These are phyloP conservation scores for Cydonia oblonga DNA, from an alignment of 331 rosid genomes.

Conservation along the genomic window DNA sequence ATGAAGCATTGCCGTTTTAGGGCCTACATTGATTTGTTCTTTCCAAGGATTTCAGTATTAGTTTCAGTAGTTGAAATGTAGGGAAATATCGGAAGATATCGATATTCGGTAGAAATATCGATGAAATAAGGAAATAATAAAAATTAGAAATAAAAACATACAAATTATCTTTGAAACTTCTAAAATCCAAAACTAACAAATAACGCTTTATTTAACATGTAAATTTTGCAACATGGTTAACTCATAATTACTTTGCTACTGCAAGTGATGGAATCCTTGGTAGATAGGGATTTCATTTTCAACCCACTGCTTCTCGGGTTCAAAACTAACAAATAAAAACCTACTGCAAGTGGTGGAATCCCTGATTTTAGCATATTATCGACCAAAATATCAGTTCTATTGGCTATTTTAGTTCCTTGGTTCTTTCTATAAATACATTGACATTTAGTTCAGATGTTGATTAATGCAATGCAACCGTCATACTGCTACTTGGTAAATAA, in stretches of 20 bases:
- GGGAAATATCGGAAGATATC: background rate
- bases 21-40: background rate
- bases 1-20: background rate
- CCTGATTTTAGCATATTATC: no score
- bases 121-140: no score
- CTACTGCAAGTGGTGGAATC: no score
- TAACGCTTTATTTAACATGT: background rate
- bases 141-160: no score
- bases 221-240: no score
- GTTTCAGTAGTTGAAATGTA: background rate
- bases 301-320: no score
- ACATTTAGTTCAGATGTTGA: background rate
- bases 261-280: no score
- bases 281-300: no score
- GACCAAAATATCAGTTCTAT: no score
- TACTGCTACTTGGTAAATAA: background rate
- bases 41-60: background rate
- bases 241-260: no score
- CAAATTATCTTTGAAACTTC: background rate
- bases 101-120: background rate
- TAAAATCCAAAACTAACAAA: background rate
- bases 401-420: background rate
- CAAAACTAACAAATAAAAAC: no score
- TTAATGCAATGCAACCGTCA: background rate
- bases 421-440: background rate